Percentiles rank a stretch among this genome's conserved stretches.
phyloP scores from a whole-genome alignment of 352 stramenopile species.

The Globisporangium splendens region DNA sequence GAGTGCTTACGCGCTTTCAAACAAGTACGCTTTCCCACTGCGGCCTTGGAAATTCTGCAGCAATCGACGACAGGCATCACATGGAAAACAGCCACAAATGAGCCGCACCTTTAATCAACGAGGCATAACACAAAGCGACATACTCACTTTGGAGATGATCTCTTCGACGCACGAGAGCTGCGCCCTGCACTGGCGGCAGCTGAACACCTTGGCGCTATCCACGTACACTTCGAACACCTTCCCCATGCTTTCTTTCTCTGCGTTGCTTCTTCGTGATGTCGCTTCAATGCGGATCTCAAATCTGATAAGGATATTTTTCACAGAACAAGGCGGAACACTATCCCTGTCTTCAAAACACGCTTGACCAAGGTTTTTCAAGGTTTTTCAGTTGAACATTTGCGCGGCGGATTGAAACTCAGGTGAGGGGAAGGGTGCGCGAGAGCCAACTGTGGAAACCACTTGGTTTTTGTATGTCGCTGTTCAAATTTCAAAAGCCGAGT shows the following conservation, averaged over 20 bases:
- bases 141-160: conserved; percentile 92
- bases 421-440: conserved; percentile 1
- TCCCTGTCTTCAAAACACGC: not conserved
- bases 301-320: conserved; percentile 5
- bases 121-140: conserved; percentile 7
- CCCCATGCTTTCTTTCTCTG: conserved; percentile 41
- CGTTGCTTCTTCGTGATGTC: not conserved
- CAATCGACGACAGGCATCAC: not conserved
- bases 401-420: conserved; percentile 11
- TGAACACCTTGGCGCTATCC: conserved; percentile 88
- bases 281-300: conserved; percentile 5
- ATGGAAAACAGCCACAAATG: not conserved
- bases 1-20: conserved; percentile 76
- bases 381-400: conserved; percentile 4
- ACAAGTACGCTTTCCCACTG: conserved; percentile 90
- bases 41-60: conserved; percentile 73
- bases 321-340: not conserved
- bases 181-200: conserved; percentile 88
- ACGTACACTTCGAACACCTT: conserved; percentile 90
- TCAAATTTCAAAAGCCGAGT: conserved; percentile 31
- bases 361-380: not conserved
- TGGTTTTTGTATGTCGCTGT: conserved; percentile 29
- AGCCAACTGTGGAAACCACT: conserved; percentile 6
- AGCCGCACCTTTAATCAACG: not conserved
- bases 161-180: conserved; percentile 91